Conservation (phyloP, 2,329 filamentous ascomycete genomes). For the Arthrobotrys conoides region DNA sequence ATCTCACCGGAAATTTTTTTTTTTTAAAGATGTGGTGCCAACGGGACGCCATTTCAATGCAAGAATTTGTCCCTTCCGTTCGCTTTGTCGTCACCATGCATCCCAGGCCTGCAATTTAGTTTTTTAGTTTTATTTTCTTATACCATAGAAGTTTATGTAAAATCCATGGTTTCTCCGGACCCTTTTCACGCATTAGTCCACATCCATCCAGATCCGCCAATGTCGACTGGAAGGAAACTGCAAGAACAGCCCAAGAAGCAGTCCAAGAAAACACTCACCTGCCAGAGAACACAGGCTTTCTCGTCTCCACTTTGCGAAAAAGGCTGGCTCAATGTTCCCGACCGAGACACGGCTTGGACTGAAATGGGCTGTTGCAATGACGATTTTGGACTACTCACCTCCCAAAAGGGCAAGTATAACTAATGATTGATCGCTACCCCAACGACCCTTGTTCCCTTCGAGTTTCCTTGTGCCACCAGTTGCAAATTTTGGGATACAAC, state of each 20-base stretch:
- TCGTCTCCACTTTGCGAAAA: constrained; percentile 25
- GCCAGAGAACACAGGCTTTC: neutral
- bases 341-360: constrained; percentile 8
- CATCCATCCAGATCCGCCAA: no score
- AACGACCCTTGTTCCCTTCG: neutral
- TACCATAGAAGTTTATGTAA: neutral
- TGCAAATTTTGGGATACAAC: constrained; percentile 1
- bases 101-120: constrained; percentile 4
- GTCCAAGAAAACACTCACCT: neutral
- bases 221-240: neutral
- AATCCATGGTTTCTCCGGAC: neutral
- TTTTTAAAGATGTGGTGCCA: neutral
- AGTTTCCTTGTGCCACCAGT: neutral
- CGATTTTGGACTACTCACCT: neutral
- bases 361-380: constrained; percentile 20
- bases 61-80: neutral
- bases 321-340: constrained; percentile 8
- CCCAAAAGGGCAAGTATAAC: neutral
- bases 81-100: constrained; percentile 1
- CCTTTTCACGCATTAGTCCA: no score
- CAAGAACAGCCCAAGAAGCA: neutral
- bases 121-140: neutral
- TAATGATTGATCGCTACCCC: constrained; percentile 14
- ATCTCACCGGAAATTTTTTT: constrained; percentile 11
- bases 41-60: neutral